Evolutionary conservation across 352 stramenopile species (phyloP).

Genomic region (Thalassiosira hispida): DNA sequence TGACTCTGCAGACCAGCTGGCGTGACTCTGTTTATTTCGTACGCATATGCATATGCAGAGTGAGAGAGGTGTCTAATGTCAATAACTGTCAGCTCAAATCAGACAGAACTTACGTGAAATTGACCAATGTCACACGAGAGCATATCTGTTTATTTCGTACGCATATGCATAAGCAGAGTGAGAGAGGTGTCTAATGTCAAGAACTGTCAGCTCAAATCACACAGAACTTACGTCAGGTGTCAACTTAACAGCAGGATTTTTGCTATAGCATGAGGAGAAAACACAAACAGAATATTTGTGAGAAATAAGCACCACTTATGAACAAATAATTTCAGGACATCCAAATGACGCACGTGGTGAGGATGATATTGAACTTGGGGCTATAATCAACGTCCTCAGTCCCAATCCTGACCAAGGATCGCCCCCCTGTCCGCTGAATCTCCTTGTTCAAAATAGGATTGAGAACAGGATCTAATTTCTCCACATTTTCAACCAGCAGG

Average conservation of each 20-base stretch:
- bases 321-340: no score
- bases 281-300: no score
- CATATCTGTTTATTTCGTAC: conserved; percentile 85
- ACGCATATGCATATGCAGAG: neutral
- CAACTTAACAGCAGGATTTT: conserved; percentile 96
- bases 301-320: no score
- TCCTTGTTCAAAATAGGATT: conserved; percentile 99
- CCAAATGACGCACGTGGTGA: no score
- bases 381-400: conserved; percentile 99
- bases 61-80: neutral
- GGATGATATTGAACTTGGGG: conserved; percentile 97
- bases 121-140: conserved; percentile 98
- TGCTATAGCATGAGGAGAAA: no score
- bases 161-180: neutral
- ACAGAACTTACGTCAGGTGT: conserved; percentile 89
- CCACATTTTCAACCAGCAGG: conserved; percentile 98
- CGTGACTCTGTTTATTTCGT: conserved; percentile 85
- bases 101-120: conserved; percentile 90
- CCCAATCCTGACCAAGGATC: conserved; percentile 93
- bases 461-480: conserved; percentile 98
- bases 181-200: neutral
- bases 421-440: conserved; percentile 97
- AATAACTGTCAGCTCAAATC: neutral
- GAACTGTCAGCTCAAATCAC: neutral
- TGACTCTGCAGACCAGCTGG: conserved; percentile 97